Percentiles rank a stretch among this genome's conserved stretches.
phyloP scores from a whole-genome alignment of 2,329 filamentous ascomycete genomes.

The Orbilia ellipsospora region DNA sequence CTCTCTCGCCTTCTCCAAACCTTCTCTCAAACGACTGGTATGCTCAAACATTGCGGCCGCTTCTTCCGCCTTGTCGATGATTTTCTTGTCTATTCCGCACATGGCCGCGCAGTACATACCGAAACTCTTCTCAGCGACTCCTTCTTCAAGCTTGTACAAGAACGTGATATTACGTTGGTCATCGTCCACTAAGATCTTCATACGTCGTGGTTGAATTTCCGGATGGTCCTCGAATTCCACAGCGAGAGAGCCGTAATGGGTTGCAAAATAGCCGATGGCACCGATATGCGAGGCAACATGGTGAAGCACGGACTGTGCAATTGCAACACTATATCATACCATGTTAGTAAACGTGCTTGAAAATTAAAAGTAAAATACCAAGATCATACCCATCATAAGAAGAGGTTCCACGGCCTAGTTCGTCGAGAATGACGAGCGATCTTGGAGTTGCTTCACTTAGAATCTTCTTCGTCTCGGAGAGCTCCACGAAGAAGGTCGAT shows the following conservation, averaged over 20 bases:
- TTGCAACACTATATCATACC: constrained; percentile 74
- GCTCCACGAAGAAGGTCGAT: constrained; percentile 97
- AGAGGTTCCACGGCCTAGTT: constrained; percentile 91
- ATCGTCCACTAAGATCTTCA: constrained; percentile 95
- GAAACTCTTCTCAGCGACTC: constrained; percentile 94
- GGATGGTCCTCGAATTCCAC: constrained; percentile 90
- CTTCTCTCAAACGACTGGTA: constrained; percentile 88
- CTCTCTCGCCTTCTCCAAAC: constrained; percentile 80
- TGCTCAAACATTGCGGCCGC: constrained; percentile 95
- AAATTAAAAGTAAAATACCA: neutral
- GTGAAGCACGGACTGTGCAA: constrained; percentile 96
- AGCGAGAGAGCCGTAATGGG: constrained; percentile 94
- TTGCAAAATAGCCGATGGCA: constrained; percentile 95
- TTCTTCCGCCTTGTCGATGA: constrained; percentile 87
- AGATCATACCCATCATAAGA: constrained; percentile 78
- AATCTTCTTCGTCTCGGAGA: constrained; percentile 98
- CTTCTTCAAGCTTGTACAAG: constrained; percentile 90
- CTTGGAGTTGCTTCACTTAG: constrained; percentile 91
- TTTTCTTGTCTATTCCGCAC: constrained; percentile 87
- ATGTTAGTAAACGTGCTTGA: constrained; percentile 19
- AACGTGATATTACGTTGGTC: constrained; percentile 89
- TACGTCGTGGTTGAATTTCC: constrained; percentile 84
- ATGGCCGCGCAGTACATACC: constrained; percentile 99
- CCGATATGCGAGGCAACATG: constrained; percentile 93
- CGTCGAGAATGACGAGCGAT: constrained; percentile 94